phyloP scores from a whole-genome alignment of 176 grass and related monocot species.

The Aegilops bicornis region DNA sequence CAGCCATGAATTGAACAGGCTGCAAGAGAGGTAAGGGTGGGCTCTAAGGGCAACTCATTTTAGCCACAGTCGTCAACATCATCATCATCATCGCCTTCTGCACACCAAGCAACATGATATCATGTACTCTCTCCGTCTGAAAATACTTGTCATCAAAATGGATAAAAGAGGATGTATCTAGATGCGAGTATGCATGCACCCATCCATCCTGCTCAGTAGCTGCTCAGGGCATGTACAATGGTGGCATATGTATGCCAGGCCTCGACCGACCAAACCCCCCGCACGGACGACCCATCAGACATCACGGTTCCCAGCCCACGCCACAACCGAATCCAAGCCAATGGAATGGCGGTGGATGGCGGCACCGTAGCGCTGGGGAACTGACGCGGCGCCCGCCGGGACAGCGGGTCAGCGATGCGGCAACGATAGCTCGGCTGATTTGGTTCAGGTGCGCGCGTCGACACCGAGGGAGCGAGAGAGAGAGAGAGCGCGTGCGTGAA shows the following conservation, averaged over 20 bases:
- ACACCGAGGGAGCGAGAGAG: too few species aligned
- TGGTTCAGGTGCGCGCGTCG: neutral
- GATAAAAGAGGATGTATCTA: too few species aligned
- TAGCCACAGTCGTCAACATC: neutral
- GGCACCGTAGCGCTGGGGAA: neutral
- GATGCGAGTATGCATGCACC: too few species aligned
- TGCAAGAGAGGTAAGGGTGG: neutral
- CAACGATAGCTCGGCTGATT: neutral
- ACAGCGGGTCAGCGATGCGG: neutral
- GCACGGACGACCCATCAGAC: neutral
- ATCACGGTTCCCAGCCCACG: neutral
- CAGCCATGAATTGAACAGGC: neutral
- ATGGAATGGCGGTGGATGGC: slow-evolving; percentile 6
- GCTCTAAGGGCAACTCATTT: neutral
- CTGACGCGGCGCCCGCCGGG: neutral
- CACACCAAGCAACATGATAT: neutral
- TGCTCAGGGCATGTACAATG: neutral
- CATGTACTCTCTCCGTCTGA: too few species aligned
- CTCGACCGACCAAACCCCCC: neutral
- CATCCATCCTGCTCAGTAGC: neutral
- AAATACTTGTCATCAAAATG: too few species aligned
- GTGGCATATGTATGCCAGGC: neutral
- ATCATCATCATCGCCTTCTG: neutral
- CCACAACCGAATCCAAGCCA: neutral
- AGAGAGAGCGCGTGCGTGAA: too few species aligned